These are phyloP conservation scores for Ogataea methanolica DNA, from an alignment of 805 yeast species.

Conservation along the genomic window DNA sequence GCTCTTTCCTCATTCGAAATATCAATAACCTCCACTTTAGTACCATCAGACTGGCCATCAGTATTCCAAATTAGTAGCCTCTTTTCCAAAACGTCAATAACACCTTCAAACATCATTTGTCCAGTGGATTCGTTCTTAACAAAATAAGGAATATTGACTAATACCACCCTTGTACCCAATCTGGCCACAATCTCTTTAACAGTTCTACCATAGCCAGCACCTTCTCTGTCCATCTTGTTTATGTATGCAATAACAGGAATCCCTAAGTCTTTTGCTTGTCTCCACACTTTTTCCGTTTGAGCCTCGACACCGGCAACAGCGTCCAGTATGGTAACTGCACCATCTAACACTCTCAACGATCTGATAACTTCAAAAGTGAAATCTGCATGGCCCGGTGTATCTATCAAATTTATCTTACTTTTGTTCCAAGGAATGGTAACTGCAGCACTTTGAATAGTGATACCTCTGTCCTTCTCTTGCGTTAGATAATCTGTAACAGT, in stretches of 20 bases:
- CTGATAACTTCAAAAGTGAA: conserved; percentile 92
- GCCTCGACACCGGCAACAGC: conserved; percentile 98
- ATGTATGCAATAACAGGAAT: conserved; percentile 80
- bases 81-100: conserved; percentile 67
- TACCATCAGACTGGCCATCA: conserved; percentile 39
- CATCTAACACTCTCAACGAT: conserved; percentile 86
- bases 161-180: conserved; percentile 65
- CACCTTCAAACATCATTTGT: conserved; percentile 53
- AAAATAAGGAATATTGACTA: conserved; percentile 78
- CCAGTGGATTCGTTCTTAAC: conserved; percentile 34
- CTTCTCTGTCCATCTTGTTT: conserved; percentile 95
- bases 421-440: conserved; percentile 80
- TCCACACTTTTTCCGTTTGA: conserved; percentile 97
- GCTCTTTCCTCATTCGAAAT: conserved; percentile 29
- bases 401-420: conserved; percentile 78
- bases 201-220: conserved; percentile 91
- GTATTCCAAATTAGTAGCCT: conserved; percentile 50
- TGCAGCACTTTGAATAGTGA: conserved; percentile 95
- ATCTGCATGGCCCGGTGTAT: conserved; percentile 98
- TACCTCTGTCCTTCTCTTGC: conserved; percentile 88
- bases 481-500: conserved; percentile 91
- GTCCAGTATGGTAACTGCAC: conserved; percentile 88
- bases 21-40: conserved; percentile 43
- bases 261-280: conserved; percentile 60
- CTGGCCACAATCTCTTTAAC: conserved; percentile 78